phyloP scores from a whole-genome alignment of 164 flowering plant genomes.

The Litsea cubeba region DNA sequence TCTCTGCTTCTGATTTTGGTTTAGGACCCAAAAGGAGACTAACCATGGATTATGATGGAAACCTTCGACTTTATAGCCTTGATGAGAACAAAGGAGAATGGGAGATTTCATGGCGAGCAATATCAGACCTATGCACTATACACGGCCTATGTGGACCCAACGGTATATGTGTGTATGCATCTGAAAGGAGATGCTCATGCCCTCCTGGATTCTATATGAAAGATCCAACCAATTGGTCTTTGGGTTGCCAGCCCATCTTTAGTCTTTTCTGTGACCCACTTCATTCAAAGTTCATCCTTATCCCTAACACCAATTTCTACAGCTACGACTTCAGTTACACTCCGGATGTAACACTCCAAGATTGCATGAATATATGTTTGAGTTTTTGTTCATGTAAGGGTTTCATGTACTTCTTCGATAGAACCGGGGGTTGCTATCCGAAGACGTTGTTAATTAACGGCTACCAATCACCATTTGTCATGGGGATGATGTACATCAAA shows the following conservation, averaged over 20 bases:
- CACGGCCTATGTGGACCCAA: slow-evolving; percentile 15
- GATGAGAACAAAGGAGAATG: slow-evolving; percentile 7
- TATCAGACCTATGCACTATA: background rate
- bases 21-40: slow-evolving; percentile 9
- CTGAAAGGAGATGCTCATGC: slow-evolving; percentile 8
- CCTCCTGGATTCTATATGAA: slow-evolving; percentile 5
- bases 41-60: slow-evolving; percentile 18
- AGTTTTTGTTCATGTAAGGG: slow-evolving; percentile 8
- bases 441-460: slow-evolving; percentile 13
- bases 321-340: slow-evolving; percentile 4
- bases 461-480: background rate
- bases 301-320: slow-evolving; percentile 11
- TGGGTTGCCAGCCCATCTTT: slow-evolving; percentile 25
- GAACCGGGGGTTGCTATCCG: slow-evolving; percentile 1
- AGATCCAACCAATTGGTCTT: slow-evolving; percentile 17
- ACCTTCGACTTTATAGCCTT: slow-evolving; percentile 17
- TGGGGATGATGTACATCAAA: slow-evolving; percentile 10
- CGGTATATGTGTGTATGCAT: background rate
- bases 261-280: background rate
- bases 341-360: background rate
- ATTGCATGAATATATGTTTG: slow-evolving; percentile 11
- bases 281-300: background rate
- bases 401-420: background rate
- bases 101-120: slow-evolving; percentile 13
- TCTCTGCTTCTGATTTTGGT: slow-evolving; percentile 12